Evolutionary conservation across 2,329 filamentous ascomycete species (phyloP).

Genomic region (Hypoxylon sp.): DNA sequence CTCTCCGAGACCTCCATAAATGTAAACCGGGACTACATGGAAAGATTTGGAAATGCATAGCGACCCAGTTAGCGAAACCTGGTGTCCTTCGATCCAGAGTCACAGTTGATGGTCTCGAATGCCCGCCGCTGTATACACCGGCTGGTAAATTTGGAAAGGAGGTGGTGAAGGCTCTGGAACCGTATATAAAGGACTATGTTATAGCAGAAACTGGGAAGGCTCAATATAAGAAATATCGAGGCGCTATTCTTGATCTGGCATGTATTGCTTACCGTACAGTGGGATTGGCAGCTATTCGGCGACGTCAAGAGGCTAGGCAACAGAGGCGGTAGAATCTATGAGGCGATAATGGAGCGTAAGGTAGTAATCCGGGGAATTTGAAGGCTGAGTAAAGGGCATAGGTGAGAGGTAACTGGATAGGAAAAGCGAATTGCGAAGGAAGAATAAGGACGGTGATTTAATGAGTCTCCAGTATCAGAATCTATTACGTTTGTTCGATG

Average conservation of each 20-base stretch:
- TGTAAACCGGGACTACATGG: neutral
- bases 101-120: neutral
- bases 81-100: neutral
- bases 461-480: neutral
- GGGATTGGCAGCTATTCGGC: neutral
- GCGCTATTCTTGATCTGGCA: neutral
- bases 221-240: neutral
- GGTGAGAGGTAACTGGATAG: neutral
- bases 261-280: neutral
- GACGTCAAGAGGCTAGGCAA: neutral
- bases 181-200: neutral
- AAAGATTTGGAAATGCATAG: neutral
- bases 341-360: neutral
- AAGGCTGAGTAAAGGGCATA: neutral
- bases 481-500: neutral
- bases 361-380: neutral
- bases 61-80: neutral
- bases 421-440: neutral
- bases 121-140: neutral
- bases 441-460: neutral
- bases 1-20: neutral
- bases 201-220: neutral
- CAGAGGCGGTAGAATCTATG: neutral
- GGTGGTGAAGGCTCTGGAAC: neutral
- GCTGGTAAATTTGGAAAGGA: neutral